Conservation (phyloP, 148 eudicot species). For the Vaccinium darrowii region DNA sequence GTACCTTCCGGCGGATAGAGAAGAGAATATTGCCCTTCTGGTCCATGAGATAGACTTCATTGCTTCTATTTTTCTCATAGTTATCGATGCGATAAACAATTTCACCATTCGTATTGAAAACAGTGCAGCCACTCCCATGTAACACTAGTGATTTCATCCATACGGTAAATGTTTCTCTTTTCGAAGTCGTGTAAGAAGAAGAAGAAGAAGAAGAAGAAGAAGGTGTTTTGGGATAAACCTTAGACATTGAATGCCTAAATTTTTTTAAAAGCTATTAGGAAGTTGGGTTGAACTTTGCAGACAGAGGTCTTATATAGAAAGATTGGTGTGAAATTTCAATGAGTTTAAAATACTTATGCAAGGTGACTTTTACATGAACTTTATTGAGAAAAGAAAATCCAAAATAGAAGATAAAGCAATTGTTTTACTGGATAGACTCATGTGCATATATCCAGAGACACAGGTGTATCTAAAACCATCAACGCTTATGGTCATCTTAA, state of each 20-base stretch:
- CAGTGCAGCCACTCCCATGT: slow-evolving; percentile 69
- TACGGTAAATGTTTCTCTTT: slow-evolving; percentile 51
- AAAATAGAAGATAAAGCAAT: neutral
- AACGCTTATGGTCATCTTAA: no score
- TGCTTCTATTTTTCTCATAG: slow-evolving; percentile 50
- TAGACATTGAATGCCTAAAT: slow-evolving; percentile 25
- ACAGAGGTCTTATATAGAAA: neutral
- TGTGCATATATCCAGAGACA: no score
- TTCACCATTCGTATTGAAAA: slow-evolving; percentile 59
- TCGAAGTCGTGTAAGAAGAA: slow-evolving; percentile 12
- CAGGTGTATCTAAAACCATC: no score
- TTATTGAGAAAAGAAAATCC: neutral
- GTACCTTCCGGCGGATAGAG: slow-evolving; percentile 61
- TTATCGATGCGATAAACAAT: slow-evolving; percentile 76
- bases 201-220: slow-evolving; percentile 6
- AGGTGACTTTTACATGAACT: neutral
- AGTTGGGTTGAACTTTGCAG: neutral
- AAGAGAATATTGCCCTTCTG: slow-evolving; percentile 58
- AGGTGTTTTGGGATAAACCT: slow-evolving; percentile 42
- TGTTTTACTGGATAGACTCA: no score
- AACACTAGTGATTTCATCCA: slow-evolving; percentile 87
- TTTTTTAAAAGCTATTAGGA: neutral
- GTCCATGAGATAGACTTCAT: slow-evolving; percentile 74
- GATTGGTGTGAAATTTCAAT: neutral
- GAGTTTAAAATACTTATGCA: neutral